phyloP scores from a whole-genome alignment of 2,329 filamentous ascomycete genomes.

The Sporothrix brasiliensis region DNA sequence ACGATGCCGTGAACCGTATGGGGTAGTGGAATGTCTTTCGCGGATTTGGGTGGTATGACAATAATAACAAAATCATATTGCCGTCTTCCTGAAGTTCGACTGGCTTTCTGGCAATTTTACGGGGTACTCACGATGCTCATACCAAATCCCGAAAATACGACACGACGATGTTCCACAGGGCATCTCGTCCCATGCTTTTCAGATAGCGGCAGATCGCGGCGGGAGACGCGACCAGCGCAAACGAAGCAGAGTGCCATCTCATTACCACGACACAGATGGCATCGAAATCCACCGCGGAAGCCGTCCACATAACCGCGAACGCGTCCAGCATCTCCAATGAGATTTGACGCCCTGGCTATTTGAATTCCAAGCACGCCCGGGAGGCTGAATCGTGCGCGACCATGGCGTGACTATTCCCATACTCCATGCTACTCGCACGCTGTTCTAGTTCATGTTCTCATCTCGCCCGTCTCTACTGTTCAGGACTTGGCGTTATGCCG shows the following conservation, averaged over 20 bases:
- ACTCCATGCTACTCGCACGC: background rate
- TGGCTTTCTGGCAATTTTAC: constrained; percentile 18
- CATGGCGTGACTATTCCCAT: too few relatives aligned
- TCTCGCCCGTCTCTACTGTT: background rate
- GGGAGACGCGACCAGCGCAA: constrained; percentile 10
- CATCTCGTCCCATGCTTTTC: background rate
- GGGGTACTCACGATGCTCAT: background rate
- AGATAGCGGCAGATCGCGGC: background rate
- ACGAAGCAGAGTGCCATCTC: background rate
- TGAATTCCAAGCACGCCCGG: too few relatives aligned
- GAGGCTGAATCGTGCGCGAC: too few relatives aligned
- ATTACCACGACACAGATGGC: constrained; percentile 8
- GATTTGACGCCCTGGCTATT: background rate
- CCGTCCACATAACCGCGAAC: background rate
- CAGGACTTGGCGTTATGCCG: background rate
- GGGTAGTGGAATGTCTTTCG: background rate
- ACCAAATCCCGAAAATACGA: background rate
- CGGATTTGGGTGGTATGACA: background rate
- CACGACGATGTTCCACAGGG: background rate
- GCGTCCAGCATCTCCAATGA: background rate
- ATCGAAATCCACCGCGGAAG: background rate
- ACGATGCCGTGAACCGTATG: background rate
- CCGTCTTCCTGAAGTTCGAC: background rate
- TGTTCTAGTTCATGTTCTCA: background rate
- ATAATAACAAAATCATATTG: background rate